Evolutionary conservation across 2,329 filamentous ascomycete genomes (phyloP), one percentile per base, ranked within the genome.

Genomic region (Meredithiella fracta): DNA sequence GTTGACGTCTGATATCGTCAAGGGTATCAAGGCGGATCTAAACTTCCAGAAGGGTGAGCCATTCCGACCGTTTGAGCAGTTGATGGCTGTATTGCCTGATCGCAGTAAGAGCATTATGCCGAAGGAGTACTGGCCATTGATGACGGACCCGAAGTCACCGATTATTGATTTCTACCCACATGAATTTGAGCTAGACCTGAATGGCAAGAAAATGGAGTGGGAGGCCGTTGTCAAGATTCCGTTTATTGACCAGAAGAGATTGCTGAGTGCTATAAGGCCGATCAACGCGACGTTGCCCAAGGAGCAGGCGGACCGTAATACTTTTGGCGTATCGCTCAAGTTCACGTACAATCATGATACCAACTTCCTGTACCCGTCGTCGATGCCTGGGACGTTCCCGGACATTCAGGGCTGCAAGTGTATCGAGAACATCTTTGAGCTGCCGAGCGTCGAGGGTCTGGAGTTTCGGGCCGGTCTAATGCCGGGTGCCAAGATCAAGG

Each of bases 121-220:
- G 1, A 69, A 71, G 37, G 81, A 89, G 3, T 97, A 94, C 68
- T 87, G 92, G 69, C 81, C 87, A 25, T 74, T 98, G 51, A 98
- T 98, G 92, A 96, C 88, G 1, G 86, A 86, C 56, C 76, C 84
- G 1, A 79, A 85, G 15, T 97, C 91, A 15, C 89, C 92, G 1
- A 98, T 98, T 66, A 85, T 95, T 64, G 92, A 98, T 66, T 98
- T 98, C 67, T 98, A 98, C 64, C 92, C 92, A 1, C 80, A 91
- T 63, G 92, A 98, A 63, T 98, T 98, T 64, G 88, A 94, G 61
- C 75, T 98, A 42, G 94, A 98, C 66, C 97, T 98, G 92, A 97
- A 98, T 63, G 94, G 92, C 59, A 98, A 98, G 73, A 98, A 95
- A 72, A 94, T 95, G 85, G 94, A 98, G 61, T 98, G 92, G 92